phyloP scores from a whole-genome alignment of 257 asterid genomes.

The Nicotiana paniculata region DNA sequence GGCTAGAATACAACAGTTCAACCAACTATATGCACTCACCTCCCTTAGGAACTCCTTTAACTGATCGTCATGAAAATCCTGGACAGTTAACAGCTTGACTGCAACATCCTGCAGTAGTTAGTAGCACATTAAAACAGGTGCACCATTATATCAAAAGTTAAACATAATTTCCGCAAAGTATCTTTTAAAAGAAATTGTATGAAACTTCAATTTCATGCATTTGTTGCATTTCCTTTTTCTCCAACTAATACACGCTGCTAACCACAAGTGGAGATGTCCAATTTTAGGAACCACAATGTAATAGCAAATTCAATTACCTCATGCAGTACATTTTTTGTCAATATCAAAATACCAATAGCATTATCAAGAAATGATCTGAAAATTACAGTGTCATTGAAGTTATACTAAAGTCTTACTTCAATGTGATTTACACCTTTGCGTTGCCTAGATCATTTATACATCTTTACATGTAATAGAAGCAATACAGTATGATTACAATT shows the following conservation, averaged over 20 bases:
- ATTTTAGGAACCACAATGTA: neutral
- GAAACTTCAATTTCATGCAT: neutral
- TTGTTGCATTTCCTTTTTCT: neutral
- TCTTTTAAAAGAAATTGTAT: neutral
- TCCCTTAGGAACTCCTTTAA: slow-evolving; percentile 88
- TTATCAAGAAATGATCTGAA: neutral
- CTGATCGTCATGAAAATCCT: slow-evolving; percentile 91
- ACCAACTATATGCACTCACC: slow-evolving; percentile 36
- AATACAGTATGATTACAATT: neutral
- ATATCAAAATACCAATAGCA: neutral
- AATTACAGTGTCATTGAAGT: neutral
- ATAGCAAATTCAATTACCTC: neutral
- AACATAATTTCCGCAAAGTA: neutral
- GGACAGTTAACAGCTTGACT: slow-evolving; percentile 71
- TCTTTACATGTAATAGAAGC: neutral
- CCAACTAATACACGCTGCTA: neutral
- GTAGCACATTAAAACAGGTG: neutral
- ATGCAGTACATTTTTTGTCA: neutral
- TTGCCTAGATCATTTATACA: neutral
- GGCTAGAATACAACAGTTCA: neutral
- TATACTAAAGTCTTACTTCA: neutral
- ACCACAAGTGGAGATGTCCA: neutral
- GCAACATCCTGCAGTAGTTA: slow-evolving; percentile 80
- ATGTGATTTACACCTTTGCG: neutral
- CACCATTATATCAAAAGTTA: neutral